A percentile compares a stretch with the other conserved stretches of the same genome.
These are phyloP conservation scores for Quercus dentata DNA, from an alignment of 306 rosid species.

Conservation along the genomic window DNA sequence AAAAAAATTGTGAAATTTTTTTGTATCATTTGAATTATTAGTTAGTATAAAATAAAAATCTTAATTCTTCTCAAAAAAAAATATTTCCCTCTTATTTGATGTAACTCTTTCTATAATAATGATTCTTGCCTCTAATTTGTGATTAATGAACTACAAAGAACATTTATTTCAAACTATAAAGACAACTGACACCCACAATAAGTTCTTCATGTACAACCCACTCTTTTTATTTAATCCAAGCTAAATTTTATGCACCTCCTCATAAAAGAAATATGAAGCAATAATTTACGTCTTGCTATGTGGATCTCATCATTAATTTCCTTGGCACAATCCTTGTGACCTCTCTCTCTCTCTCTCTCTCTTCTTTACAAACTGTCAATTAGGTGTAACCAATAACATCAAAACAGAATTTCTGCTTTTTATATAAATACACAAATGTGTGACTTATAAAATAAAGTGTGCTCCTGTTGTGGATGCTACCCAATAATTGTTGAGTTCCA, in stretches of 20 bases:
- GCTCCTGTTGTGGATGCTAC: background rate
- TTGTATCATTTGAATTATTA: too few species aligned
- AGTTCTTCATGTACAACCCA: constrained; percentile 25
- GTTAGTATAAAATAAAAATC: too few species aligned
- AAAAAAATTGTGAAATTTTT: background rate
- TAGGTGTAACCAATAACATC: background rate
- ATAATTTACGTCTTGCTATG: background rate
- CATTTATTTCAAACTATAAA: constrained; percentile 20
- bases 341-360: background rate
- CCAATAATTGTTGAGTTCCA: background rate
- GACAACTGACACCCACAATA: constrained; percentile 24
- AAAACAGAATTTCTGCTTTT: background rate
- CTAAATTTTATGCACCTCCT: background rate
- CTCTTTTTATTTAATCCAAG: constrained; percentile 21
- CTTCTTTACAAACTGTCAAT: background rate
- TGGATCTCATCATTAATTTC: background rate
- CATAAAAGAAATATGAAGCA: background rate
- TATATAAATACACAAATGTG: background rate
- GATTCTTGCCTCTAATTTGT: background rate
- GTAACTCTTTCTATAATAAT: background rate
- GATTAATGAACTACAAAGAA: background rate
- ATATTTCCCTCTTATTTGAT: too few species aligned
- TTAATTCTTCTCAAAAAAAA: too few species aligned
- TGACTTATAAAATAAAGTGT: background rate
- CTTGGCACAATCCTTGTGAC: constrained; percentile 28